Base-by-base conservation (phyloP, 805 yeast genomes). In the Tetrapisispora namnaoensis region DNA sequence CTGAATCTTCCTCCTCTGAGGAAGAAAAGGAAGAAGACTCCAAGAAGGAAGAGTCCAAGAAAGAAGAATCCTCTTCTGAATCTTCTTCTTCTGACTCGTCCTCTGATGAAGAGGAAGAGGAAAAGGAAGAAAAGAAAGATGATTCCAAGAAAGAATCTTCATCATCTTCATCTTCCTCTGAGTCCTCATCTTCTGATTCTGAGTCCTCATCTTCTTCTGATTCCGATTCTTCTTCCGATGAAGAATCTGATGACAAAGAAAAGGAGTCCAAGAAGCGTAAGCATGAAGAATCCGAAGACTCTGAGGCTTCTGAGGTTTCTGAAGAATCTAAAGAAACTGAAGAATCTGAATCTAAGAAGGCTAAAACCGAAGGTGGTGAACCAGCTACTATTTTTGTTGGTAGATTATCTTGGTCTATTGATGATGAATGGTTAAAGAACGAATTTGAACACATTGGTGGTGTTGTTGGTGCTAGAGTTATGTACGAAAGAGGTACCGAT, bases 351-450 rank as follows among this genome's bases (percentile, higher is more conserved):
- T 69, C 72, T 51, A 84, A 83, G 75, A 80, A 78, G 68, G 70
- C 71, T 55, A 77, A 55, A 49, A 75, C 73, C 56, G 60, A 65
- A 47, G 44, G 22, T 14, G 74, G 70, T 56, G 95, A 83, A 70
- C 83, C 89, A 60, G 86, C 91, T 51, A 91, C 98, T 52, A 70
- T 93, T 56, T 93, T 93, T 63, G 98, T 90, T 56, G 99, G 99
- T 63, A 83, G 98, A 75, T 79, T 93, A 63, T 89, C 98, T 20
- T 93, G 98, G 98, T 85, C 82, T 70, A 79, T 93, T 63, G 99
- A 93, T 65, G 97, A 90, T 67, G 95, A 83, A 52, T 86, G 96
- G 95, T 80, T 93, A 68, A 76, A 76, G 70, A 74, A 82, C 53
- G 97, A 87, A 73, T 93, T 93, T 69, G 89, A 83, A 68, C 78